A percentile compares a stretch with the other conserved stretches of the same genome.
These are phyloP conservation scores for Podospora conica DNA, from an alignment of 495 filamentous ascomycete species.

Conservation along the genomic window DNA sequence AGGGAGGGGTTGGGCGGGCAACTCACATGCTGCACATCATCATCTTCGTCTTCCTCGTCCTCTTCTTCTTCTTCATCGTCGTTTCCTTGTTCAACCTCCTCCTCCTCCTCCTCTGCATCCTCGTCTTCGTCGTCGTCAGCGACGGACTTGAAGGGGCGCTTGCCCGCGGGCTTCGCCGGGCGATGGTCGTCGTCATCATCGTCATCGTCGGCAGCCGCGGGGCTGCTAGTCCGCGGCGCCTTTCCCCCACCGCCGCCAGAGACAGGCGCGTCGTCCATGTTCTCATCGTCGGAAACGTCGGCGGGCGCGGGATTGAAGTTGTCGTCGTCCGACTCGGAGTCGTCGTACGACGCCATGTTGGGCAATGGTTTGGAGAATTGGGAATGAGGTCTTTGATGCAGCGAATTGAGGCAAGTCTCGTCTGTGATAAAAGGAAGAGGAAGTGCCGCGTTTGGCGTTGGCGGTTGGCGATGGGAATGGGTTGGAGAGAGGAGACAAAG, in stretches of 20 bases:
- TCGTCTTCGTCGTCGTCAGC: constrained; percentile 47
- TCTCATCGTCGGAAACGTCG: constrained; percentile 63
- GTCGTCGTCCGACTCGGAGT: constrained; percentile 68
- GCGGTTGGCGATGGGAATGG: not conserved
- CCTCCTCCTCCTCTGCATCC: constrained; percentile 42
- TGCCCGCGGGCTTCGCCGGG: constrained; percentile 22
- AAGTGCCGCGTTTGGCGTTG: not conserved
- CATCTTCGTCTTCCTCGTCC: constrained; percentile 51
- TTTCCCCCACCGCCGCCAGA: constrained; percentile 1
- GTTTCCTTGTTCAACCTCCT: constrained; percentile 46
- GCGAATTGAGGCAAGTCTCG: not conserved
- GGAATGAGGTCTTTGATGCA: not conserved
- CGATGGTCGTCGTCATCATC: constrained; percentile 36
- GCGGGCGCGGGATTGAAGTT: constrained; percentile 71
- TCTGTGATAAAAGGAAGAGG: not conserved
- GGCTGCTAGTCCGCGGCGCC: constrained; percentile 19
- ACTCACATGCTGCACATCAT: constrained; percentile 37
- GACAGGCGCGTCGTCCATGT: constrained; percentile 5
- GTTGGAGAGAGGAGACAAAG: constrained; percentile 8
- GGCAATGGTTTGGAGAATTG: not conserved
- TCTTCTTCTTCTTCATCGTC: constrained; percentile 53
- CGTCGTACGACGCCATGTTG: constrained; percentile 34
- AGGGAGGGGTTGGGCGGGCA: not conserved
- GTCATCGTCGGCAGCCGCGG: constrained; percentile 27
- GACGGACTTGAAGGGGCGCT: constrained; percentile 14